phyloP scores from a whole-genome alignment of 495 filamentous ascomycete species.

The Peziza echinospora region DNA sequence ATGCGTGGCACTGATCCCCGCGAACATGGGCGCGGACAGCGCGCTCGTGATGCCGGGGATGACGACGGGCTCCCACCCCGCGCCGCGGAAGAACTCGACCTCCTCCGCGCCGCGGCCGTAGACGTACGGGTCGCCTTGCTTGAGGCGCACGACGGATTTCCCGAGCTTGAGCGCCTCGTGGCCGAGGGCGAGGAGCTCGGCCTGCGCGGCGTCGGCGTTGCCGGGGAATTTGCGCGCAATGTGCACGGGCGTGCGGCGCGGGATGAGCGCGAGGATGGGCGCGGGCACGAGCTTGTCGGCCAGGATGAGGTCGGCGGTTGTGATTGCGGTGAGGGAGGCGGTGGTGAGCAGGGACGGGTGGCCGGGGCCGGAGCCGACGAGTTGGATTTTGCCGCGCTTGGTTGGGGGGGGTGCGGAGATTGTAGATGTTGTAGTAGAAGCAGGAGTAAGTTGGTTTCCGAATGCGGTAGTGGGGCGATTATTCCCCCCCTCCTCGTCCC shows the following conservation, averaged over 20 bases:
- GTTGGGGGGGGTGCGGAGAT: constrained; percentile 1
- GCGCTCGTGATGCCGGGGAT: constrained; percentile 81
- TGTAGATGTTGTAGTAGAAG: constrained; percentile 1
- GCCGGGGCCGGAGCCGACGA: constrained; percentile 84
- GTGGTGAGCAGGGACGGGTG: constrained; percentile 77
- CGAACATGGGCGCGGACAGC: constrained; percentile 69
- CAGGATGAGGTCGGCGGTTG: constrained; percentile 63
- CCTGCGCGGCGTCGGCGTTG: constrained; percentile 82
- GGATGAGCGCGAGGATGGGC: constrained; percentile 68
- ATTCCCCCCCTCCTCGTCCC: background rate
- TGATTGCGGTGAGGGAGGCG: constrained; percentile 73
- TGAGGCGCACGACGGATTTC: constrained; percentile 62
- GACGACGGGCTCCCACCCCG: constrained; percentile 50
- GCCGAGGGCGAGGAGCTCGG: constrained; percentile 67
- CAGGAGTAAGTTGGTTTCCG: background rate
- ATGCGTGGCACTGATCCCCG: constrained; percentile 69
- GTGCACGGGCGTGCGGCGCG: constrained; percentile 66
- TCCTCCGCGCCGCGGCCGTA: constrained; percentile 92
- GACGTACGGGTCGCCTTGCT: constrained; percentile 91
- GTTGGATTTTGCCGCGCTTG: constrained; percentile 45
- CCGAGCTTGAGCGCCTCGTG: constrained; percentile 49
- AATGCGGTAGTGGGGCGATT: background rate
- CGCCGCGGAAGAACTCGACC: constrained; percentile 54
- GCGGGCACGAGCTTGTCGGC: constrained; percentile 91
- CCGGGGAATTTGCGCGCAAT: constrained; percentile 96